These are phyloP conservation scores for Colletotrichum camelliae DNA, from an alignment of 2,329 filamentous ascomycete species.

Conservation along the genomic window DNA sequence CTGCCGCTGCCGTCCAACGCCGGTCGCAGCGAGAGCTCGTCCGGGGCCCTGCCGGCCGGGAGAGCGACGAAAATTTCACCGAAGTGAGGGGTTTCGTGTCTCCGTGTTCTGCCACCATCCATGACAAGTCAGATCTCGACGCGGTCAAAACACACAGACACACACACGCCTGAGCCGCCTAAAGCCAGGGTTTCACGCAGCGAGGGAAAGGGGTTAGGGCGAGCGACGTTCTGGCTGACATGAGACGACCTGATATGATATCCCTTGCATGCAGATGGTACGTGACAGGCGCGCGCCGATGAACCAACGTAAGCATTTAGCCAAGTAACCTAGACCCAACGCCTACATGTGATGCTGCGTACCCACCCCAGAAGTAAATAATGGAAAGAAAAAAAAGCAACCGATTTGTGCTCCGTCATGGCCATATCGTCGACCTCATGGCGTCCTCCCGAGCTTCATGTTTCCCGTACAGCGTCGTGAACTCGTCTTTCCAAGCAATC, in stretches of 20 bases:
- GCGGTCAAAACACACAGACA: background rate
- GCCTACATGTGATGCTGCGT: background rate
- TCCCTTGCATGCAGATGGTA: slow-evolving; percentile 16
- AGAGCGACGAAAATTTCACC: background rate
- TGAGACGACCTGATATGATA: slow-evolving; percentile 3
- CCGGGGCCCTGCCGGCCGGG: background rate
- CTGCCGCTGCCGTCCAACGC: background rate
- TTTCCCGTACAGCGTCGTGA: slow-evolving; percentile 35
- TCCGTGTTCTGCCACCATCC: background rate
- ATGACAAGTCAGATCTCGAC: slow-evolving; percentile 1
- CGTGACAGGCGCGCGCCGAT: background rate
- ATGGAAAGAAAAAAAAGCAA: background rate
- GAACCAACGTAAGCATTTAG: slow-evolving; percentile 12
- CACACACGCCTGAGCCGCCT: background rate
- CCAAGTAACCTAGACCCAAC: background rate
- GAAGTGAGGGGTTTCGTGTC: background rate
- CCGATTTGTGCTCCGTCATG: background rate
- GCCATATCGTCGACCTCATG: slow-evolving; percentile 25
- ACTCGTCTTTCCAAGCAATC: slow-evolving; percentile 37
- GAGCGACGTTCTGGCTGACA: slow-evolving; percentile 8
- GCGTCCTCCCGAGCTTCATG: slow-evolving; percentile 28
- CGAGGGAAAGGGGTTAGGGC: background rate
- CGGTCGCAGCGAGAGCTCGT: background rate
- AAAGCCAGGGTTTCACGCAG: background rate
- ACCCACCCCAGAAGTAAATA: background rate